A percentile compares a stretch with the other conserved stretches of the same genome.
Evolutionary conservation across 306 rosid species (phyloP).

Genomic region (Fragaria nilgerrensis): DNA sequence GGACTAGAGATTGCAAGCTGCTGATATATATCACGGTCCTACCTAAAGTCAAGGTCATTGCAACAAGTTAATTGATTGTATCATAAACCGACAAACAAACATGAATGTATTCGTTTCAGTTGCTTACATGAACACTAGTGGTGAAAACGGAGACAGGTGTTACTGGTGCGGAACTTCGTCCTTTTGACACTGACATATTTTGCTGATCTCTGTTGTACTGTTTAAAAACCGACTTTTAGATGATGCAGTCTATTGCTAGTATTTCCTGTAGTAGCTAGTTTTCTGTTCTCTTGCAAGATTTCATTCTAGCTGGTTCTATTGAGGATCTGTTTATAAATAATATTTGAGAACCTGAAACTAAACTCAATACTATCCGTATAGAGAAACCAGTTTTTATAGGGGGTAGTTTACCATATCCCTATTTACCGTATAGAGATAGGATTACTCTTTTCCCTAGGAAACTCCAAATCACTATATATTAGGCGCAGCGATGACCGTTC

Average conservation of each 20-base stretch:
- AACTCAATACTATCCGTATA: neutral
- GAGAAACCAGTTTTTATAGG: too few relatives aligned
- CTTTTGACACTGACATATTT: neutral
- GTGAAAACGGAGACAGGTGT: constrained; percentile 3
- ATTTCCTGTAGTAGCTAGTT: neutral
- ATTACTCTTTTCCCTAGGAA: neutral
- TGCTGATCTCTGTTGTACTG: neutral
- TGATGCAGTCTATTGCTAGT: neutral
- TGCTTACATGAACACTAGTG: neutral
- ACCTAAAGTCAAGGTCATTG: neutral
- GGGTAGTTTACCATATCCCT: too few relatives aligned
- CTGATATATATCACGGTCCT: neutral
- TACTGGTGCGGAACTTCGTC: neutral
- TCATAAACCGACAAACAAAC: neutral
- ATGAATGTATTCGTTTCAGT: neutral
- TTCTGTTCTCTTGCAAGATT: neutral
- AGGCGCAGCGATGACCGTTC: neutral
- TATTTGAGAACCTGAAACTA: neutral
- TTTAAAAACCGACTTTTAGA: neutral
- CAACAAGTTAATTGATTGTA: constrained; percentile 24
- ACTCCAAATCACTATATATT: neutral
- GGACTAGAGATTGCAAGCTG: constrained; percentile 43
- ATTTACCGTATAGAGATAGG: neutral
- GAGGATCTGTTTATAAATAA: neutral
- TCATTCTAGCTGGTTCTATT: neutral